Evolutionary conservation across 176 grass and related monocot genomes (phyloP).

Genomic region (Urochloa ruziziensis): DNA sequence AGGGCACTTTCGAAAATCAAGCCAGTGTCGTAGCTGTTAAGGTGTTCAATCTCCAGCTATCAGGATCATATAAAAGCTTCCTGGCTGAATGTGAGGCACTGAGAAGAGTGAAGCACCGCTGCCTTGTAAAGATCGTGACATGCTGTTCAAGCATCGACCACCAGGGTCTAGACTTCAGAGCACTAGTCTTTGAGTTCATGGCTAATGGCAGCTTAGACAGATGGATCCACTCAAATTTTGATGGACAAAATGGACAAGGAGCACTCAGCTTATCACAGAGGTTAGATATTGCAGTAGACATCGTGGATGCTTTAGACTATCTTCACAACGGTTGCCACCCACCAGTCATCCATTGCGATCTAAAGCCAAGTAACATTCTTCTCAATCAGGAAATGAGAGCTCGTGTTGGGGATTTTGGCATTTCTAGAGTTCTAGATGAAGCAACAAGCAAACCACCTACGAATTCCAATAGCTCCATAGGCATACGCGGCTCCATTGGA

Average conservation of each 20-base stretch:
- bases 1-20: neutral
- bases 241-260: neutral
- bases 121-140: conserved; percentile 39
- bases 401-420: conserved; percentile 49
- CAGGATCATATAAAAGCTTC: conserved; percentile 31
- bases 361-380: conserved; percentile 65
- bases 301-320: neutral
- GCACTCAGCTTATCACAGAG: conserved; percentile 23
- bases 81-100: conserved; percentile 35
- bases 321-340: conserved; percentile 13
- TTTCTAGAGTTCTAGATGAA: conserved; percentile 40
- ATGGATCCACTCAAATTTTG: conserved; percentile 29
- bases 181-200: conserved; percentile 33
- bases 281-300: neutral
- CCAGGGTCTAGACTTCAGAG: conserved; percentile 33
- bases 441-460: neutral
- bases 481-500: conserved; percentile 48
- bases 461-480: conserved; percentile 9
- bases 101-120: conserved; percentile 28
- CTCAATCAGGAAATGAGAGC: conserved; percentile 43
- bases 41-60: conserved; percentile 29
- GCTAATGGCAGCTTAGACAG: conserved; percentile 26
- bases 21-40: neutral
- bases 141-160: conserved; percentile 33
- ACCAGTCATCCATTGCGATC: conserved; percentile 50